Base-by-base conservation (phyloP, 2,329 filamentous ascomycete species). In the Scorias spongiosa region DNA sequence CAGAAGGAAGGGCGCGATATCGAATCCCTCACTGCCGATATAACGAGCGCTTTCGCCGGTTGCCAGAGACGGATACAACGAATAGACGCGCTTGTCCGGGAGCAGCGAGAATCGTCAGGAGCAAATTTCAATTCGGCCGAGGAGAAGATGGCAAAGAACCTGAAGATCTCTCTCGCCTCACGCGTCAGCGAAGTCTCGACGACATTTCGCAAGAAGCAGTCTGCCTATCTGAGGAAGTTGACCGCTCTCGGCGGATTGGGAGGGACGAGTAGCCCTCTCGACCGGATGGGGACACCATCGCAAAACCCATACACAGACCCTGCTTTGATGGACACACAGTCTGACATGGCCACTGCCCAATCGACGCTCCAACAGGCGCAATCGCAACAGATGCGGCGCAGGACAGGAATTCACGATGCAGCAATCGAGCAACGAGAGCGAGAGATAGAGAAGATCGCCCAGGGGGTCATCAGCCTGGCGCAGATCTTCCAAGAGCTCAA, bases 401-500 rank as follows among this genome's bases (percentile, higher is more conserved):
- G 80, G 46, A 81, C 80, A 46, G 67, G 68, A 38, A 48, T 58
- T n/a, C 87, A 93, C 57, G 89, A 96, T 59, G 72, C 80, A 2
- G 78, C 78, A 32, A 96, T 98, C 54, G 76, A 81, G 48, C 91
- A 96, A 62, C 84, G 91, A 50, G 91, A 98, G 65, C 80, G 84
- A 36, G 91, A 96, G 63, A 98, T 98, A 56, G 93, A 93, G 58
- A 88, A 95, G 54, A 98, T 98, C 50, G 91, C 91, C 2, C 88
- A 95, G 60, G 89, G 91, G 46, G 96, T 98, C 63, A 96, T 98
- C 57, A 89, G 96, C 60, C 70, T 98, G 7, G 85, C 89, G 3
- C 91, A 95, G 61, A 85, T 98, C 42, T 98, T 98, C 68, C 85
- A 93, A 49, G 91, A 98, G 57, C 69, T 98, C 28, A 91, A 98